Base-by-base conservation (phyloP, 1,284 basidiomycete species). In the Coriolopsis trogii region DNA sequence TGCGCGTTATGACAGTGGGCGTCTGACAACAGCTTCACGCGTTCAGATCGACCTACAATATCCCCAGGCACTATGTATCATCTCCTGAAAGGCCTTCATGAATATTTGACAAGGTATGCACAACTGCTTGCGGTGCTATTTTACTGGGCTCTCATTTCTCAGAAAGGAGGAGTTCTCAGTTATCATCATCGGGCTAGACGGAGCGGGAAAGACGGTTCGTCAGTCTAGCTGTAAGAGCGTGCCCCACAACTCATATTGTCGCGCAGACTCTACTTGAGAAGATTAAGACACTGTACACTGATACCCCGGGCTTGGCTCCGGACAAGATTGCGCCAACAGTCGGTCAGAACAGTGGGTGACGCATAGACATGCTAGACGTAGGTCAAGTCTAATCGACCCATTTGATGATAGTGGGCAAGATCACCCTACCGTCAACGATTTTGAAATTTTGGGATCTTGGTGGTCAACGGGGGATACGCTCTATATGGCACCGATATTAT, bases 401-500 rank as follows among this genome's bases (percentile, higher is more conserved):
- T 16, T 16, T 12, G 30, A n/a, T n/a, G 6, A 9, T 63, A 97
- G 94, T 91, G 70, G 95, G 94, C 34, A 93, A 92, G 68, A 94
- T 96, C 54, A 87, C 85, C 0, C 78, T 97, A 5, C 92, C 94
- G 0, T 95, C 93, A 0, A 93, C 93, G 0, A 90, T 95, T 20
- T 80, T 97, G 29, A 91, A 93, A 65, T 96, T 97, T 77, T 96
- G 93, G 84, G 94, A 98, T 65, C 77, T 97, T 4, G 94, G 94
- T 7, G 94, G 94, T 0, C 95, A 97, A 67, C 77, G 89, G 1
- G 93, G 94, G 24, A 95, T 98, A 41, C 81, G 94, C 18, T 88
- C 85, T 24, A 95, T 98, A 56, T 98, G 94, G 94, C 85, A 88
- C 46, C 83, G 85, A 61, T 98, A 97, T 72, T 97, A 95, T 66